Conservation (phyloP, 306 rosid species). For the Cyamopsis tetragonoloba region DNA sequence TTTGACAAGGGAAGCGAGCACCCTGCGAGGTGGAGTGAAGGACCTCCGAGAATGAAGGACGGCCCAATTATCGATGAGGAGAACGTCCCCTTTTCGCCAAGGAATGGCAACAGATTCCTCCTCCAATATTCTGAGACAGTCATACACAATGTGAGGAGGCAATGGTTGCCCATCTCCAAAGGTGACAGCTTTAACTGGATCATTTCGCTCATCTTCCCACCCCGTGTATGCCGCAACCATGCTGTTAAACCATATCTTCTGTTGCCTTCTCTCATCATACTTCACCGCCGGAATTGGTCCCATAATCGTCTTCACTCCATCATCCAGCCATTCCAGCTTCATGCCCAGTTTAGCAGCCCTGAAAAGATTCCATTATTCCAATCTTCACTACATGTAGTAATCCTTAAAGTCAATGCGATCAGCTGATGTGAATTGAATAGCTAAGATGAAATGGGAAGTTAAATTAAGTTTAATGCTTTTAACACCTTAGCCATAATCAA, state of each 20-base stretch:
- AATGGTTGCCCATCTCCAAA: conserved; percentile 74
- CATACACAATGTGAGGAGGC: conserved; percentile 54
- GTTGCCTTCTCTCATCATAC: conserved; percentile 45
- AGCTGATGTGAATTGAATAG: too few relatives aligned
- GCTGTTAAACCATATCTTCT: conserved; percentile 88
- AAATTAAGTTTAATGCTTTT: too few relatives aligned
- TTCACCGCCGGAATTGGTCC: conserved; percentile 84
- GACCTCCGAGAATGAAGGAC: conserved; percentile 77
- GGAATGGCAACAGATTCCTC: conserved; percentile 65
- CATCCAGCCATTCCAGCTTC: conserved; percentile 82
- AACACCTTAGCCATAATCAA: too few relatives aligned
- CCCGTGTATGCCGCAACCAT: conserved; percentile 82
- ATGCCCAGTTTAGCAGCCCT: conserved; percentile 81
- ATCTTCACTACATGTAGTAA: too few relatives aligned
- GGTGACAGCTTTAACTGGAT: conserved; percentile 79
- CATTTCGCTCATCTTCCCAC: conserved; percentile 36
- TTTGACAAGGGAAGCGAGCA: conserved; percentile 37
- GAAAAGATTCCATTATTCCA: too few relatives aligned
- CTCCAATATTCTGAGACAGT: conserved; percentile 53
- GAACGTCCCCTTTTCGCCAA: conserved; percentile 62
- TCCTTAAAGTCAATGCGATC: too few relatives aligned
- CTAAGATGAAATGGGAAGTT: too few relatives aligned
- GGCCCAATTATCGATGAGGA: conserved; percentile 77
- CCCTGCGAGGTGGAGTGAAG: conserved; percentile 59
- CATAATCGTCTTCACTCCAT: conserved; percentile 70